These are phyloP conservation scores for Multifurca ochricompacta DNA, from an alignment of 768 basidiomycete genomes.

Conservation along the genomic window DNA sequence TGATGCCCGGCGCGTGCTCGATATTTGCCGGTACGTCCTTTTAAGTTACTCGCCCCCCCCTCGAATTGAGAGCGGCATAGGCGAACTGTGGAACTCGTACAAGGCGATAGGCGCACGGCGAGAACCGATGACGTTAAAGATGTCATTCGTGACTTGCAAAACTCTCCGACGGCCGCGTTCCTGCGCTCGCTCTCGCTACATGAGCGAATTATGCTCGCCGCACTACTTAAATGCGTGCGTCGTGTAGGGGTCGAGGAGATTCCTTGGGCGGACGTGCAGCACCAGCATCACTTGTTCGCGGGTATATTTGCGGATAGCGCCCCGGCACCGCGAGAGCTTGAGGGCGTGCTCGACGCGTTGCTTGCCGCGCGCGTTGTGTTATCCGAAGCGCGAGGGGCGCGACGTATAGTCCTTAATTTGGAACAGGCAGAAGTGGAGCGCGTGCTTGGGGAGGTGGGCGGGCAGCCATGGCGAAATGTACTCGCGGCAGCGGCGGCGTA, in stretches of 20 bases:
- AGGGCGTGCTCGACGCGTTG: conserved; percentile 65
- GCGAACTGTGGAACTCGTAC: conserved; percentile 77
- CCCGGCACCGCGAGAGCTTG: conserved; percentile 59
- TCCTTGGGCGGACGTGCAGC: conserved; percentile 71
- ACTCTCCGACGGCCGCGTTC: conserved; percentile 82
- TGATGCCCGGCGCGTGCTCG: conserved; percentile 87
- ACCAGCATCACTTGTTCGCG: conserved; percentile 69
- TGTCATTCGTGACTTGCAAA: conserved; percentile 82
- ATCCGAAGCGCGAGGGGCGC: conserved; percentile 59
- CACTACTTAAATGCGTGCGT: conserved; percentile 73
- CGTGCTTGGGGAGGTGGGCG: conserved; percentile 76
- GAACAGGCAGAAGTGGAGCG: conserved; percentile 82
- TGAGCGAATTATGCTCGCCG: conserved; percentile 81
- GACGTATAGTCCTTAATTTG: conserved; percentile 71
- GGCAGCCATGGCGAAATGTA: conserved; percentile 53
- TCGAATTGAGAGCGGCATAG: conserved; percentile 30
- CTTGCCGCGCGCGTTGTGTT: conserved; percentile 71
- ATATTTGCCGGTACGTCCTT: conserved; percentile 70
- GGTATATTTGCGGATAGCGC: conserved; percentile 50
- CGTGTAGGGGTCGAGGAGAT: conserved; percentile 85
- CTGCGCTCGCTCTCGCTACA: conserved; percentile 78
- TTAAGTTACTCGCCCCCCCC: no score
- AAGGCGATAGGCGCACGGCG: conserved; percentile 43
- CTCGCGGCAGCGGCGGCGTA: conserved; percentile 24
- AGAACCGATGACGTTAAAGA: conserved; percentile 64